Percentiles rank a stretch among this genome's conserved stretches.
Conservation (phyloP, 2,329 filamentous ascomycete species). For the Fusarium bactridioides region DNA sequence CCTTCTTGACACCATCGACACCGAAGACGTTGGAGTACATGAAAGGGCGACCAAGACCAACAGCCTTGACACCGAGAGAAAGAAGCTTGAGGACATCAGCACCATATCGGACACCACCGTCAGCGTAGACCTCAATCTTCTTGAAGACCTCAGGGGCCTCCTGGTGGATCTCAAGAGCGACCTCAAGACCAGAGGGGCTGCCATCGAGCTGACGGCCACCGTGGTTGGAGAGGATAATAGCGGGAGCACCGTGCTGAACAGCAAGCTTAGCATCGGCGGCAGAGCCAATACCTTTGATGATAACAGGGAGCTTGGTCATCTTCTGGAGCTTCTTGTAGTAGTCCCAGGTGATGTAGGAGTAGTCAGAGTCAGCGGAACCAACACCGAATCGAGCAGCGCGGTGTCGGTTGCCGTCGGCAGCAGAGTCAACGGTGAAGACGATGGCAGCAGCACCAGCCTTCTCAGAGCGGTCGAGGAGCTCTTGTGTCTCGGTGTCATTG, state of each 20-base stretch:
- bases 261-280: slow-evolving; percentile 49
- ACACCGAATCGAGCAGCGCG: slow-evolving; percentile 51
- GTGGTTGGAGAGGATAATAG: slow-evolving; percentile 54
- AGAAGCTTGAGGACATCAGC: slow-evolving; percentile 54
- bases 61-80: slow-evolving; percentile 53
- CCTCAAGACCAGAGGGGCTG: slow-evolving; percentile 49
- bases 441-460: slow-evolving; percentile 48
- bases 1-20: slow-evolving; percentile 56
- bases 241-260: slow-evolving; percentile 43
- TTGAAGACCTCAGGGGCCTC: slow-evolving; percentile 50
- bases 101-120: slow-evolving; percentile 55
- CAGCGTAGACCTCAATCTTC: slow-evolving; percentile 50
- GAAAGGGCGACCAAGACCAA: slow-evolving; percentile 58
- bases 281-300: slow-evolving; percentile 52
- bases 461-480: slow-evolving; percentile 44
- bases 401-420: slow-evolving; percentile 51
- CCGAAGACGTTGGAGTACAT: slow-evolving; percentile 64
- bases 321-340: slow-evolving; percentile 48
- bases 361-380: slow-evolving; percentile 46
- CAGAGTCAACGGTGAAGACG: slow-evolving; percentile 52
- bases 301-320: slow-evolving; percentile 49
- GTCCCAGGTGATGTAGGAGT: slow-evolving; percentile 46
- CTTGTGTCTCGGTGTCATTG: slow-evolving; percentile 47
- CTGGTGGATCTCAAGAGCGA: slow-evolving; percentile 50
- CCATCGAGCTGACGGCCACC: slow-evolving; percentile 54